Evolutionary conservation across 192 early-diverging fungal genomes (phyloP).

Genomic region (Coemansia sp.): DNA sequence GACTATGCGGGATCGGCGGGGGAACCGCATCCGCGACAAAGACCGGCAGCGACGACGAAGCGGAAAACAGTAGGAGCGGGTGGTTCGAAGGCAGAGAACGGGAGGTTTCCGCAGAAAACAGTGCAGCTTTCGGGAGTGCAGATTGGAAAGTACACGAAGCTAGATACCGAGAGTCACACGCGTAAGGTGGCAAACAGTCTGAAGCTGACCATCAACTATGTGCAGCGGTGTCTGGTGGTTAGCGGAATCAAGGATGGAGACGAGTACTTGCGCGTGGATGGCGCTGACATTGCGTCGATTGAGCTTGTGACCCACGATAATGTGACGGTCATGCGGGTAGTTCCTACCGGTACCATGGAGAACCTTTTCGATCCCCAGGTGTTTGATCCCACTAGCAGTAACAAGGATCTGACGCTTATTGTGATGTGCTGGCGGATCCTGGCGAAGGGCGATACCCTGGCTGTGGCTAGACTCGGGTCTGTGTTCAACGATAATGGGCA

Average conservation of each 20-base stretch:
- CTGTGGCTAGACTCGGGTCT: conserved; percentile 8
- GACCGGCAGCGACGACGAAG: background rate
- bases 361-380: conserved; percentile 19
- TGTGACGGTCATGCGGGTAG: conserved; percentile 26
- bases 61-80: background rate
- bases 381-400: conserved; percentile 36
- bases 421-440: conserved; percentile 18
- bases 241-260: conserved; percentile 18
- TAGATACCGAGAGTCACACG: conserved; percentile 6
- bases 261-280: conserved; percentile 19
- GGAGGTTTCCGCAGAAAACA: conserved; percentile 10
- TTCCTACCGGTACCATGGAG: conserved; percentile 33
- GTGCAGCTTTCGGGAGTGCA: conserved; percentile 25
- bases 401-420: conserved; percentile 18
- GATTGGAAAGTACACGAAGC: conserved; percentile 23
- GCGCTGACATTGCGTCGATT: conserved; percentile 24
- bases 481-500: conserved; percentile 8
- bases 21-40: background rate
- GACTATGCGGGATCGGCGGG: background rate
- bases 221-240: conserved; percentile 23
- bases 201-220: conserved; percentile 13
- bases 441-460: background rate
- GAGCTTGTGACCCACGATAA: conserved; percentile 11
- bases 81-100: conserved; percentile 1
- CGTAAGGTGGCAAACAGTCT: conserved; percentile 1